Evolutionary conservation across 2,329 filamentous ascomycete genomes (phyloP).

Genomic region (Aspergillus tamarii): DNA sequence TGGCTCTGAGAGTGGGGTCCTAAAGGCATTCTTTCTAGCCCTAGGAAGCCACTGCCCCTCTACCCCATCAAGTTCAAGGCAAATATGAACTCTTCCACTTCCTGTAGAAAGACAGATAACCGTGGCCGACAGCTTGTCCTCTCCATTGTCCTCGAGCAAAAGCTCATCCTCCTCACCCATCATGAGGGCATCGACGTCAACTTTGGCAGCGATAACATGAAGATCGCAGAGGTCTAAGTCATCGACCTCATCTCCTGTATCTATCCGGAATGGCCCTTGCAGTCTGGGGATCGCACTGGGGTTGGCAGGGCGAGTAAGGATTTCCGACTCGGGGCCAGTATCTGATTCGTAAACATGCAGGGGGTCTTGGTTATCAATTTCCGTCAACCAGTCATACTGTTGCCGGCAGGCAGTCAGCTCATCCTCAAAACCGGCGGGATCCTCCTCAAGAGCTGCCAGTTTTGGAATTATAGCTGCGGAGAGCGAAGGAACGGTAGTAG

Average conservation of each 20-base stretch:
- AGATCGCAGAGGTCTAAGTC: constrained; percentile 65
- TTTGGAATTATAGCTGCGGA: constrained; percentile 82
- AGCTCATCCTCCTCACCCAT: constrained; percentile 54
- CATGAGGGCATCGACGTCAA: constrained; percentile 57
- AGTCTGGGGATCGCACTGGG: constrained; percentile 61
- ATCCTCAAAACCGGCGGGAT: constrained; percentile 47
- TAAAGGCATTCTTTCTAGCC: constrained; percentile 44
- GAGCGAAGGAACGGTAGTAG: constrained; percentile 77
- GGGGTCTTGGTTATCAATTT: constrained; percentile 59
- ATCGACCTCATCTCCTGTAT: constrained; percentile 53
- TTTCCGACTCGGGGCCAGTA: constrained; percentile 49
- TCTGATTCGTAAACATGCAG: constrained; percentile 43
- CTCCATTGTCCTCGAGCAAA: constrained; percentile 45
- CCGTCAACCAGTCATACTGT: constrained; percentile 62
- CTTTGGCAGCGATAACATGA: constrained; percentile 56
- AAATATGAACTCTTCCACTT: constrained; percentile 60
- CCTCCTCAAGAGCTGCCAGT: constrained; percentile 50
- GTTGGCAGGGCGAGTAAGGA: constrained; percentile 59
- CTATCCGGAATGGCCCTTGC: constrained; percentile 63
- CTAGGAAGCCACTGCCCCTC: constrained; percentile 66
- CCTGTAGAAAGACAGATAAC: constrained; percentile 62
- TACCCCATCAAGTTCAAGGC: constrained; percentile 64
- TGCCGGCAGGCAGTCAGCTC: constrained; percentile 54
- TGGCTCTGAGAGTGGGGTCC: constrained; percentile 44
- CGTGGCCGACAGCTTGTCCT: constrained; percentile 58